These are phyloP conservation scores for Pythium plurisporium DNA, from an alignment of 352 stramenopile genomes.

Conservation along the genomic window DNA sequence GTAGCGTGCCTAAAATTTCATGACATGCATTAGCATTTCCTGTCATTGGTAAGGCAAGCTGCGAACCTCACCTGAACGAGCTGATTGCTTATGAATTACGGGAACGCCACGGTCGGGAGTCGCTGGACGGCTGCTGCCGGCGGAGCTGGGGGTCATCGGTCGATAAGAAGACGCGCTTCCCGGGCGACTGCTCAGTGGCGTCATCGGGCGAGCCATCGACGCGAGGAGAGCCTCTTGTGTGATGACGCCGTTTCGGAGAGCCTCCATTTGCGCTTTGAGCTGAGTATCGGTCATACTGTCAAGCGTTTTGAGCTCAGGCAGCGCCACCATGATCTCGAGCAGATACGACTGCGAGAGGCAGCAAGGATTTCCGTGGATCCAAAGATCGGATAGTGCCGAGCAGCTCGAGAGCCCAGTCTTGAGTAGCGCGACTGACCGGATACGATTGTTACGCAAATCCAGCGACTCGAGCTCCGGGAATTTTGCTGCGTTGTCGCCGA, in stretches of 20 bases:
- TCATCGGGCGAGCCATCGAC: conserved; percentile 28
- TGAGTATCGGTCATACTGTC: conserved; percentile 49
- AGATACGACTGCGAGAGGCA: conserved; percentile 57
- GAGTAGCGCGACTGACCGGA: conserved; percentile 26
- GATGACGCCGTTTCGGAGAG: conserved; percentile 36
- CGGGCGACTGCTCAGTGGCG: conserved; percentile 32
- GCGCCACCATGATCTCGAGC: conserved; percentile 33
- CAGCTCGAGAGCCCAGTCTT: conserved; percentile 18
- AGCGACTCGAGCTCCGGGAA: conserved; percentile 64
- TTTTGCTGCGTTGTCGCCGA: conserved; percentile 22
- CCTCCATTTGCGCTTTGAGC: conserved; percentile 39
- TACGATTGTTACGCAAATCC: conserved; percentile 60
- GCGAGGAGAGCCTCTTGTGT: conserved; percentile 30
- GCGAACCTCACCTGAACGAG: conserved; percentile 42
- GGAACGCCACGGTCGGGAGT: conserved; percentile 24
- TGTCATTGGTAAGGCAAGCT: too few species aligned
- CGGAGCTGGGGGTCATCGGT: conserved; percentile 22
- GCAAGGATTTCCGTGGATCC: conserved; percentile 64
- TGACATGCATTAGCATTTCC: too few species aligned
- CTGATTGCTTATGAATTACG: conserved; percentile 48
- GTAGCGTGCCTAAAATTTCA: conserved; percentile 46
- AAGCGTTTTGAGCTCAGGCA: conserved; percentile 60
- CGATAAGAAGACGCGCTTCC: conserved; percentile 31
- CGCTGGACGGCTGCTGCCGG: not conserved
- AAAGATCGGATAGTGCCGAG: conserved; percentile 46